phyloP scores from a whole-genome alignment of 2,329 filamentous ascomycete species.

The Amesomyces nigricolor region DNA sequence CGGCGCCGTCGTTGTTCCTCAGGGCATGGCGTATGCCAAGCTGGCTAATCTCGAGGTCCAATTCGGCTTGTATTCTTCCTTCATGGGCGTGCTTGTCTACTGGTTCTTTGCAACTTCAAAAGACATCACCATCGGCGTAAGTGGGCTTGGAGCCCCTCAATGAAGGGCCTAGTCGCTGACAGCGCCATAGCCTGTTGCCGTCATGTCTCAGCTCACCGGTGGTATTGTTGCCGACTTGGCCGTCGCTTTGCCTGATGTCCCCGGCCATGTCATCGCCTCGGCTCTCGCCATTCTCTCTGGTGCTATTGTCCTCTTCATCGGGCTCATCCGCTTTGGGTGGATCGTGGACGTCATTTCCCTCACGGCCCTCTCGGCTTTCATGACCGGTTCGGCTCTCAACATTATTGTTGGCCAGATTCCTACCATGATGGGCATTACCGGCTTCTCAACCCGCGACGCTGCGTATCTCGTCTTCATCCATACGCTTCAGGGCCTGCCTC shows the following conservation, averaged over 20 bases:
- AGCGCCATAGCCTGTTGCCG: conserved; percentile 69
- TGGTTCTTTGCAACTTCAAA: conserved; percentile 99
- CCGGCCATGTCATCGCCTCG: conserved; percentile 65
- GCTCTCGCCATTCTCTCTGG: conserved; percentile 74
- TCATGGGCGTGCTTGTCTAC: conserved; percentile 91
- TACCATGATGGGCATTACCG: conserved; percentile 70
- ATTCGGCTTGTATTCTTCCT: conserved; percentile 89
- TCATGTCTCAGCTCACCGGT: conserved; percentile 87
- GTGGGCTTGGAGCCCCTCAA: conserved; percentile 31
- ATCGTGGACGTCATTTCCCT: conserved; percentile 91
- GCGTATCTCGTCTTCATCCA: conserved; percentile 83
- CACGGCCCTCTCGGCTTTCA: conserved; percentile 86
- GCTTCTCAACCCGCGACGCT: conserved; percentile 66
- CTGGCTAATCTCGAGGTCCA: conserved; percentile 74
- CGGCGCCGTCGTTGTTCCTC: conserved; percentile 75
- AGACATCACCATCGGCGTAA: conserved; percentile 91
- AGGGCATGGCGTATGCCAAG: conserved; percentile 91
- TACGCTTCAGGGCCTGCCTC: conserved; percentile 64
- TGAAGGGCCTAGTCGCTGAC: conserved; percentile 13
- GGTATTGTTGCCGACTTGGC: conserved; percentile 66
- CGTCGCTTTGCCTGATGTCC: conserved; percentile 50
- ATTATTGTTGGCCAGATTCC: conserved; percentile 83
- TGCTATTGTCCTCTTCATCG: conserved; percentile 70
- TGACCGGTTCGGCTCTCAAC: conserved; percentile 90
- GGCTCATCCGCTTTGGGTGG: conserved; percentile 75